phyloP scores from a whole-genome alignment of 306 rosid genomes.

The Myrica gale region DNA sequence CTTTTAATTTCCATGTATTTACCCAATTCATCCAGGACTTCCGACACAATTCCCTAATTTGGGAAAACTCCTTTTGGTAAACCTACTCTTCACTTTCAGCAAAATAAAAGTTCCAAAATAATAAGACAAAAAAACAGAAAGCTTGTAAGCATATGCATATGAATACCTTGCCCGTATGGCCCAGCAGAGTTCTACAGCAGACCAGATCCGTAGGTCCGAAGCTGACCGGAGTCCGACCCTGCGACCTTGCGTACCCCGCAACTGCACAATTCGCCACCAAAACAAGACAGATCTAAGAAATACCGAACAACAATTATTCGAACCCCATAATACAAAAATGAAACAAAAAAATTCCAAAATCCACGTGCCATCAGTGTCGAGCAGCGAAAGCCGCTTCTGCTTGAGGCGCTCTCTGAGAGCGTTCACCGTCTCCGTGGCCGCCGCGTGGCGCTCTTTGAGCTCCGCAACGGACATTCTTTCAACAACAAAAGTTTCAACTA shows the following conservation, averaged over 20 bases:
- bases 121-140: not conserved
- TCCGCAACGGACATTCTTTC: conserved; percentile 76
- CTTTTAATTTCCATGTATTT: too few species aligned
- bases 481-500: not conserved
- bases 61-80: not conserved
- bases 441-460: conserved; percentile 83
- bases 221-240: conserved; percentile 63
- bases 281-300: conserved; percentile 37
- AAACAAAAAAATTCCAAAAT: not conserved
- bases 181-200: conserved; percentile 90
- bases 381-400: conserved; percentile 70
- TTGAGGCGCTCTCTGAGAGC: conserved; percentile 66
- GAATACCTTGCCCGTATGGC: conserved; percentile 79
- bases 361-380: conserved; percentile 69
- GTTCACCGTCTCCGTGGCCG: conserved; percentile 77
- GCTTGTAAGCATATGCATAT: not conserved
- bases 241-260: conserved; percentile 65
- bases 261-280: conserved; percentile 43
- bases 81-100: not conserved
- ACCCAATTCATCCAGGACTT: not conserved
- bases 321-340: not conserved
- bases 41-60: not conserved
- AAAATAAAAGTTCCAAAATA: not conserved
- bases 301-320: not conserved
- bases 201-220: conserved; percentile 97